Conservation (phyloP, 2,329 filamentous ascomycete genomes). For the Scedosporium apiospermum region DNA sequence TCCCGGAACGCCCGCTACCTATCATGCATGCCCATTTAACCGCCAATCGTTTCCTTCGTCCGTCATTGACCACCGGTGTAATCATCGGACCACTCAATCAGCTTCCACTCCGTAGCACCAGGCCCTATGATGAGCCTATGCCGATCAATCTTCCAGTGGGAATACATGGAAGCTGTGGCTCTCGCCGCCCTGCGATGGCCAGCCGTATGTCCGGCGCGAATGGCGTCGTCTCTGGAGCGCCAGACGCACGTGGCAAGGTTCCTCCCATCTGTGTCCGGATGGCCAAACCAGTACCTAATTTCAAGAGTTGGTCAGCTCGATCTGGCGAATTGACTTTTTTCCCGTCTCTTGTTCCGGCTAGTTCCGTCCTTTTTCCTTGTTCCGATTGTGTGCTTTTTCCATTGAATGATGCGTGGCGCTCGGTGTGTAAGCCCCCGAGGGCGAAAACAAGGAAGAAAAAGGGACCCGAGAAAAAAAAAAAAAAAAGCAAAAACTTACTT, state of each 20-base stretch:
- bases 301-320: not conserved
- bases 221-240: constrained; percentile 50
- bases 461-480: not conserved
- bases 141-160: constrained; percentile 62
- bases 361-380: not conserved
- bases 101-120: constrained; percentile 52
- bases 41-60: not conserved
- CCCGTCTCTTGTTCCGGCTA: not conserved
- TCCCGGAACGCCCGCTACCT: not conserved
- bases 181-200: constrained; percentile 58
- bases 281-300: constrained; percentile 76
- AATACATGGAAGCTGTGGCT: constrained; percentile 52
- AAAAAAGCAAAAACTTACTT: constrained; percentile 43
- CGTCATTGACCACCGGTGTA: not conserved
- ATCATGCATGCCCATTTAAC: not conserved
- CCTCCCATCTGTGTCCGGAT: constrained; percentile 55
- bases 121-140: constrained; percentile 60
- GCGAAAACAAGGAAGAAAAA: not conserved
- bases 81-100: constrained; percentile 44
- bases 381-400: not conserved
- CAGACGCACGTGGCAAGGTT: constrained; percentile 78
- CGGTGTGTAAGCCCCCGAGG: constrained; percentile 12
- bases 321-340: constrained; percentile 13
- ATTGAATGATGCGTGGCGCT: not conserved
- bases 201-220: constrained; percentile 46